Percentiles rank a stretch among this genome's conserved stretches.
These are phyloP conservation scores for Termitomyces sp. DNA, from an alignment of 768 basidiomycete genomes.

Conservation along the genomic window DNA sequence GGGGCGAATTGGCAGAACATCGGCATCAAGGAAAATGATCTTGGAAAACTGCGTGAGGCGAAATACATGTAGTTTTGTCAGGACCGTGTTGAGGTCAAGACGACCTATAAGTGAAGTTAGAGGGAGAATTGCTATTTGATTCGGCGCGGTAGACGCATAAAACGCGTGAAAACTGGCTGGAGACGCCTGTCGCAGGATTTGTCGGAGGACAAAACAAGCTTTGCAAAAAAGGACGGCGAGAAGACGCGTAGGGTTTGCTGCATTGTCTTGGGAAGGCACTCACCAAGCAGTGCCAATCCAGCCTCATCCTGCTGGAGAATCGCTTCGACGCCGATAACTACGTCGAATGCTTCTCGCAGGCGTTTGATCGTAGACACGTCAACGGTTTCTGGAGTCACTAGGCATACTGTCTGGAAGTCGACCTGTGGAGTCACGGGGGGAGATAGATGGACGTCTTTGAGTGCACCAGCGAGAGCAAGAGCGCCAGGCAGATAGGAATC, in stretches of 20 bases:
- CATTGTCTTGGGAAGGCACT: slow-evolving; percentile 18
- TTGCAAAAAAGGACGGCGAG: background rate
- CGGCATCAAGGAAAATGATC: slow-evolving; percentile 89
- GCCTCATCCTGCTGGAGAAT: slow-evolving; percentile 65
- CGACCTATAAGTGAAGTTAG: slow-evolving; percentile 56
- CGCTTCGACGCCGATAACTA: slow-evolving; percentile 89
- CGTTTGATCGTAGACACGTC: slow-evolving; percentile 76
- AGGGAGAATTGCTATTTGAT: background rate
- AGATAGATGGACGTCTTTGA: slow-evolving; percentile 70
- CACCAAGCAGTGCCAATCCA: slow-evolving; percentile 80
- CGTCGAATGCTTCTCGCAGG: slow-evolving; percentile 73
- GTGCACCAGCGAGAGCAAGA: slow-evolving; percentile 77
- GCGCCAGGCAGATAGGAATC: slow-evolving; percentile 92
- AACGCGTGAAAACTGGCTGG: slow-evolving; percentile 3
- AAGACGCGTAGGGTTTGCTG: slow-evolving; percentile 4
- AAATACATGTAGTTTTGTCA: slow-evolving; percentile 96
- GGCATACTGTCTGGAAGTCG: slow-evolving; percentile 76
- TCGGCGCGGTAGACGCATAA: background rate
- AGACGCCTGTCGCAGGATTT: background rate
- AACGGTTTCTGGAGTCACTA: slow-evolving; percentile 93
- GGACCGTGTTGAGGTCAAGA: slow-evolving; percentile 85
- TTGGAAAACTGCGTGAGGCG: slow-evolving; percentile 84
- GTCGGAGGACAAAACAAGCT: background rate
- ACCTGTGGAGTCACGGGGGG: slow-evolving; percentile 54
- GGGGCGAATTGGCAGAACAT: slow-evolving; percentile 82